Percentiles rank a stretch among this genome's conserved stretches.
phyloP scores from a whole-genome alignment of 1,284 basidiomycete genomes.

The Pseudozyma sp. region DNA sequence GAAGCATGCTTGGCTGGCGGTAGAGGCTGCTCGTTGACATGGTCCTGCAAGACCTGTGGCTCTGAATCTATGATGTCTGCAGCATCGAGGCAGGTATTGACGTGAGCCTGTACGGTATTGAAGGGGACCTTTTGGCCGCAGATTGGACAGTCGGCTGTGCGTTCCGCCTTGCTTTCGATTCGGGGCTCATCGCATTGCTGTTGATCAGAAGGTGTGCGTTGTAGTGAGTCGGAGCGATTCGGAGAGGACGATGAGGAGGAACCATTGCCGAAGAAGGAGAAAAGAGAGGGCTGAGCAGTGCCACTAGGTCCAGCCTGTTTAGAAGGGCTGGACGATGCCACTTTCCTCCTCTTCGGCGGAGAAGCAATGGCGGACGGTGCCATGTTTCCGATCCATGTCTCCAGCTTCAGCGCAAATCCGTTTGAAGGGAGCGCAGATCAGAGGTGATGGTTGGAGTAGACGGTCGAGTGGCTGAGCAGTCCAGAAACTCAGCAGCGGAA shows the following conservation, averaged over 20 bases:
- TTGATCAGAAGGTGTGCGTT: conserved; percentile 5
- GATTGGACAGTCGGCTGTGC: conserved; percentile 43
- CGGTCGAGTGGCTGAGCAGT: conserved; percentile 25
- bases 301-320: conserved; percentile 24
- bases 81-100: conserved; percentile 49
- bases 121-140: conserved; percentile 35
- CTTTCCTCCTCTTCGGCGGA: conserved; percentile 42
- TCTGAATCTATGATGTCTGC: conserved; percentile 11
- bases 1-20: neutral
- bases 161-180: conserved; percentile 5
- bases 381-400: conserved; percentile 29
- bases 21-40: conserved; percentile 15
- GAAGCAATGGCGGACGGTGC: conserved; percentile 33
- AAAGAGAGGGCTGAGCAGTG: conserved; percentile 42
- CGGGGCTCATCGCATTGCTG: neutral
- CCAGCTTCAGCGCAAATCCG: neutral
- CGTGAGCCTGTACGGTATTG: conserved; percentile 48
- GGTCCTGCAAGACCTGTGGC: conserved; percentile 18
- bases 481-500: neutral
- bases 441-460: conserved; percentile 4
- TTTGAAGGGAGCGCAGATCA: neutral
- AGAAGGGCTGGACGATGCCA: conserved; percentile 32
- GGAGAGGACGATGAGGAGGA: conserved; percentile 10
- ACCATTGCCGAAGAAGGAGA: conserved; percentile 38
- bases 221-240: conserved; percentile 1